A percentile compares a stretch with the other conserved stretches of the same genome.
Conservation (phyloP, 129 eudicot species). For the Mikania micrantha region DNA sequence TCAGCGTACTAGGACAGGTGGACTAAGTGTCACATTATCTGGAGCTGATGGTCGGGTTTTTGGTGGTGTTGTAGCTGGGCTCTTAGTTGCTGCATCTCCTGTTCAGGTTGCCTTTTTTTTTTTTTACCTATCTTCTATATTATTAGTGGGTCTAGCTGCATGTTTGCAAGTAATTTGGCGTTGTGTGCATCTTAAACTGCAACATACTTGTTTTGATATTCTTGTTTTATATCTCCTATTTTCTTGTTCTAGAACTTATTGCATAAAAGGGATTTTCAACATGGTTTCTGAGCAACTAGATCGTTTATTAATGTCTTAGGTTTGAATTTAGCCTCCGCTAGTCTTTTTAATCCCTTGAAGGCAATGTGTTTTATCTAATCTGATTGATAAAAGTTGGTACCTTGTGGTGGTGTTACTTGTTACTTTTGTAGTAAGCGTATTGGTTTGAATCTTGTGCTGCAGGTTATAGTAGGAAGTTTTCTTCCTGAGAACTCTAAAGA, state of each 20-base stretch:
- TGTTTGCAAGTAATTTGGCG: not conserved
- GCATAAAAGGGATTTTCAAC: not conserved
- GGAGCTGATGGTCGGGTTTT: slow-evolving; percentile 77
- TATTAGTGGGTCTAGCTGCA: not conserved
- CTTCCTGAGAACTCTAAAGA: slow-evolving; percentile 47
- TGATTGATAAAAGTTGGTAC: not conserved
- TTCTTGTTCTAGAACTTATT: not conserved
- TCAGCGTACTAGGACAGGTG: slow-evolving; percentile 76
- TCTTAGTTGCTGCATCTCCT: slow-evolving; percentile 53
- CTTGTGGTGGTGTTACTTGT: no score
- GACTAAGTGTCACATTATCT: slow-evolving; percentile 60
- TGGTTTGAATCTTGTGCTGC: slow-evolving; percentile 14
- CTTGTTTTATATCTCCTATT: not conserved
- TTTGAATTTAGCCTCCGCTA: no score
- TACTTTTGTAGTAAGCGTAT: not conserved
- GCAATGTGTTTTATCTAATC: no score
- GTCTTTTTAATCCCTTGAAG: no score
- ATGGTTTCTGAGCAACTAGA: no score
- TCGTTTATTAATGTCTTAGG: no score
- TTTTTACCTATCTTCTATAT: no score
- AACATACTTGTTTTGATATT: not conserved
- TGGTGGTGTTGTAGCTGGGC: slow-evolving; percentile 75
- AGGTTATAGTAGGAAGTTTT: slow-evolving; percentile 90
- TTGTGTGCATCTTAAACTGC: not conserved
- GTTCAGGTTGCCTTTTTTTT: no score